Conservation (phyloP, 2,329 filamentous ascomycete genomes). For the Paecilomyces formosus region DNA sequence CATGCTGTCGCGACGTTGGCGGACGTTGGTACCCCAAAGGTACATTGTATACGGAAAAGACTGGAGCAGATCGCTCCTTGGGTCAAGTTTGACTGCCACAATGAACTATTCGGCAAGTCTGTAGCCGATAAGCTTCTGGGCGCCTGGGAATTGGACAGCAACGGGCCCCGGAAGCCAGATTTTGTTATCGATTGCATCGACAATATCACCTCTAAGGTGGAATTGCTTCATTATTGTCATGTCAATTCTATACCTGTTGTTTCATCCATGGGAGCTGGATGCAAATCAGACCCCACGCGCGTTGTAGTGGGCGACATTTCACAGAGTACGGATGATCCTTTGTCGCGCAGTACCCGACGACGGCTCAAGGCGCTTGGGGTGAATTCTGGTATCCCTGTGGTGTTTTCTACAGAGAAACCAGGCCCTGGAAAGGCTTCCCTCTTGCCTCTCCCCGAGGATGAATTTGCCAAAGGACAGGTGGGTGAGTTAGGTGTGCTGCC, state of each 20-base stretch:
- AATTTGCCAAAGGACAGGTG: slow-evolving; percentile 78
- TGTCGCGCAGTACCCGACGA: slow-evolving; percentile 77
- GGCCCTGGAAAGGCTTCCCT: slow-evolving; percentile 87
- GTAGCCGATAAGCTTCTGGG: slow-evolving; percentile 61
- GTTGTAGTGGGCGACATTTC: slow-evolving; percentile 91
- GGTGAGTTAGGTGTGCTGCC: slow-evolving; percentile 81
- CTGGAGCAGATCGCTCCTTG: slow-evolving; percentile 85
- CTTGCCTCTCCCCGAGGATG: slow-evolving; percentile 77
- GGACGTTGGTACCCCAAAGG: slow-evolving; percentile 89
- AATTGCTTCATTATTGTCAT: slow-evolving; percentile 79
- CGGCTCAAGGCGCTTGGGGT: slow-evolving; percentile 71
- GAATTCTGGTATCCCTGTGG: slow-evolving; percentile 76
- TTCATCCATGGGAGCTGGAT: slow-evolving; percentile 92
- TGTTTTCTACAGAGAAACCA: slow-evolving; percentile 86
- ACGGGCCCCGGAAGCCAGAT: slow-evolving; percentile 53
- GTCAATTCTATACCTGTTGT: slow-evolving; percentile 72
- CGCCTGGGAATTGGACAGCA: slow-evolving; percentile 48
- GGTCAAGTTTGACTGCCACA: slow-evolving; percentile 79
- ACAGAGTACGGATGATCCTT: slow-evolving; percentile 74
- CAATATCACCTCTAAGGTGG: slow-evolving; percentile 96
- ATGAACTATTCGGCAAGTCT: slow-evolving; percentile 69
- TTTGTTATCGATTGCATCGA: slow-evolving; percentile 97
- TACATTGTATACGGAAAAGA: slow-evolving; percentile 70
- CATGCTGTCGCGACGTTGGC: slow-evolving; percentile 90
- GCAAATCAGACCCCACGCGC: slow-evolving; percentile 77